A percentile compares a stretch with the other conserved stretches of the same genome.
Conservation (phyloP, 805 yeast species). For the Torulaspora delbrueckii region DNA sequence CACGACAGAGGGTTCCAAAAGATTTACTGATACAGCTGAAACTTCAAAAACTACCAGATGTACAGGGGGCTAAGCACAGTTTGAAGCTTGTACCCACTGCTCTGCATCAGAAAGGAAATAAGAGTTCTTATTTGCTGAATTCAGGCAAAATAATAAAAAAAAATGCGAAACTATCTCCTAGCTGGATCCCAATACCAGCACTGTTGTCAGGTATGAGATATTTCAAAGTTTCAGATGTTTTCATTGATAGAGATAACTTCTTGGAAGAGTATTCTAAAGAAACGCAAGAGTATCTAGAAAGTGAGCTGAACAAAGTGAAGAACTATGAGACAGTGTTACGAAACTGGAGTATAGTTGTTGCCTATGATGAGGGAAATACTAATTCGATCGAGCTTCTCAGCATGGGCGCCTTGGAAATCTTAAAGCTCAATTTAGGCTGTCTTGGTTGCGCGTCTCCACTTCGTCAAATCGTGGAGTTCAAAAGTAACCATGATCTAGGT, state of each 20-base stretch:
- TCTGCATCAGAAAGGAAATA: conserved; percentile 7
- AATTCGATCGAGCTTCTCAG: conserved; percentile 5
- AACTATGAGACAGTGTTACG: not conserved
- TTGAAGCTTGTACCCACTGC: conserved; percentile 11
- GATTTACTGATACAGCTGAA: conserved; percentile 37
- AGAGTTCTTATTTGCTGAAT: conserved; percentile 27
- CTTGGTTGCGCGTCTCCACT: conserved; percentile 1
- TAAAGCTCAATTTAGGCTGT: conserved; percentile 9
- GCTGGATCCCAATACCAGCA: conserved; percentile 16
- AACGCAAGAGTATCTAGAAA: not conserved
- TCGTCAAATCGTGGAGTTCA: not conserved
- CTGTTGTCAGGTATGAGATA: conserved; percentile 8
- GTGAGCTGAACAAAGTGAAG: not conserved
- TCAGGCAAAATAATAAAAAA: conserved; percentile 6
- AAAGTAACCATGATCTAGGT: conserved; percentile 8
- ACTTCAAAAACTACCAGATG: conserved; percentile 15
- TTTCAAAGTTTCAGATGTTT: conserved; percentile 9
- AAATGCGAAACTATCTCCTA: conserved; percentile 6
- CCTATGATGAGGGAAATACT: conserved; percentile 1
- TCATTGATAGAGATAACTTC: conserved; percentile 6
- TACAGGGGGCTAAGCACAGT: conserved; percentile 7
- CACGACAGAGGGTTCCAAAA: conserved; percentile 39
- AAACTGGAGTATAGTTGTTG: conserved; percentile 10
- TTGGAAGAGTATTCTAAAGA: not conserved
- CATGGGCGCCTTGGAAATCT: not conserved